Evolutionary conservation across 2,329 filamentous ascomycete species (phyloP).

Genomic region (Domatiomyces catenatus): DNA sequence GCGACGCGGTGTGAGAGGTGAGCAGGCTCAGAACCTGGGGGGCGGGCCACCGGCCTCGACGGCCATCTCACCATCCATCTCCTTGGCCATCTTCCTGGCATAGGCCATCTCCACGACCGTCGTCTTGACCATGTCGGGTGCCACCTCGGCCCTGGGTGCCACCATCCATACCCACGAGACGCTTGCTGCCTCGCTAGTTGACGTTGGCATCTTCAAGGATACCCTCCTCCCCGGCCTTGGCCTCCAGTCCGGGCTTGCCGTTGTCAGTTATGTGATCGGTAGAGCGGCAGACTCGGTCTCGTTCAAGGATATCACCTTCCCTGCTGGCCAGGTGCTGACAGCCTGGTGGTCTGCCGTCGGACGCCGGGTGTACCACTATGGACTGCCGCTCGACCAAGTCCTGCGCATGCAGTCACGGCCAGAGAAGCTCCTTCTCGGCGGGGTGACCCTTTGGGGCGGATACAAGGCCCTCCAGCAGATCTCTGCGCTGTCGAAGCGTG

Average conservation of each 20-base stretch:
- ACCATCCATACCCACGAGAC: not conserved
- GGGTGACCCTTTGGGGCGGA: conserved; percentile 43
- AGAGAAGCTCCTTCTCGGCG: conserved; percentile 40
- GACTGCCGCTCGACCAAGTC: conserved; percentile 32
- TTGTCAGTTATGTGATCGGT: conserved; percentile 37
- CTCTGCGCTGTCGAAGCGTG: conserved; percentile 26
- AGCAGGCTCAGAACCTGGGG: not conserved
- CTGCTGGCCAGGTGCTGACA: conserved; percentile 38
- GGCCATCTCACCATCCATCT: not conserved
- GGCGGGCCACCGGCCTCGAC: not conserved
- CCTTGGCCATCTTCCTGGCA: not conserved
- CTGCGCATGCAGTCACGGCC: conserved; percentile 36
- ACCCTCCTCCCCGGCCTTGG: conserved; percentile 40
- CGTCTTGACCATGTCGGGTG: not conserved
- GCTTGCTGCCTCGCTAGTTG: conserved; percentile 5
- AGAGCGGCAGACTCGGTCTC: conserved; percentile 41
- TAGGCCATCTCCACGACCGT: not conserved
- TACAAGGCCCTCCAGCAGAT: conserved; percentile 42
- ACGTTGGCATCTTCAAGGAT: conserved; percentile 38
- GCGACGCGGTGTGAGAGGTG: not conserved
- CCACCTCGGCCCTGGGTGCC: not conserved
- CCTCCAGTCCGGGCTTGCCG: conserved; percentile 37
- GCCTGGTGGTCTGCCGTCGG: conserved; percentile 47
- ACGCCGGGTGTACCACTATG: conserved; percentile 32
- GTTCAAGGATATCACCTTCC: conserved; percentile 47